These are phyloP conservation scores for Mortierella hygrophila DNA, from an alignment of 192 early-diverging fungal species.

Conservation along the genomic window DNA sequence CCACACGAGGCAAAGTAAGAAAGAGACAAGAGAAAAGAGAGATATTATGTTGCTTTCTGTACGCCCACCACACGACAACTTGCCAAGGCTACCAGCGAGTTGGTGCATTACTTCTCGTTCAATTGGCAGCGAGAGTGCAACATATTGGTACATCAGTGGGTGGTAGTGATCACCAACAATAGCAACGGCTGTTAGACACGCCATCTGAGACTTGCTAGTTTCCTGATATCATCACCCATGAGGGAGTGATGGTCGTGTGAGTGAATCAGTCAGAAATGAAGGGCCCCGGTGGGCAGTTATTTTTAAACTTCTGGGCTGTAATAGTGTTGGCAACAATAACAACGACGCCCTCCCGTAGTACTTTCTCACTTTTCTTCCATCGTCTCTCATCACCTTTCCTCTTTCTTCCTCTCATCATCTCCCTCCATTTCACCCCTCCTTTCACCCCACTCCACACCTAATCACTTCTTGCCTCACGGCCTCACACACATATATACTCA, in stretches of 20 bases:
- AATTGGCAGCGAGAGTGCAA: no score
- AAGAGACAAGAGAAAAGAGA: background rate
- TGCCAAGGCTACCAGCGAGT: no score
- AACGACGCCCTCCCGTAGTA: background rate
- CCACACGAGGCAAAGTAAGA: background rate
- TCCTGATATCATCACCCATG: no score
- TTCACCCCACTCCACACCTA: background rate
- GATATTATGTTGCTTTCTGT: no score
- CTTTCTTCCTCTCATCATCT: background rate
- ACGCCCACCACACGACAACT: no score
- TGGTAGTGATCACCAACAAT: no score
- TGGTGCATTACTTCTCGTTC: no score
- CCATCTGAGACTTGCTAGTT: no score
- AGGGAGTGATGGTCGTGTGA: no score
- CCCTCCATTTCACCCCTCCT: background rate
- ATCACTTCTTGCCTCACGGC: background rate
- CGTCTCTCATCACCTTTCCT: background rate
- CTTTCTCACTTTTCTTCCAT: background rate
- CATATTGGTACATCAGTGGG: no score
- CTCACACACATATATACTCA: background rate
- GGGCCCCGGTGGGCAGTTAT: background rate
- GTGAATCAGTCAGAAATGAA: background rate
- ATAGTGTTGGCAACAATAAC: background rate
- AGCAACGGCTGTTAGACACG: no score
- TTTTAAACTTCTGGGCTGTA: constrained; percentile 2